Evolutionary conservation across 148 eudicot species (phyloP).

Genomic region (Pouteria glomerata): DNA sequence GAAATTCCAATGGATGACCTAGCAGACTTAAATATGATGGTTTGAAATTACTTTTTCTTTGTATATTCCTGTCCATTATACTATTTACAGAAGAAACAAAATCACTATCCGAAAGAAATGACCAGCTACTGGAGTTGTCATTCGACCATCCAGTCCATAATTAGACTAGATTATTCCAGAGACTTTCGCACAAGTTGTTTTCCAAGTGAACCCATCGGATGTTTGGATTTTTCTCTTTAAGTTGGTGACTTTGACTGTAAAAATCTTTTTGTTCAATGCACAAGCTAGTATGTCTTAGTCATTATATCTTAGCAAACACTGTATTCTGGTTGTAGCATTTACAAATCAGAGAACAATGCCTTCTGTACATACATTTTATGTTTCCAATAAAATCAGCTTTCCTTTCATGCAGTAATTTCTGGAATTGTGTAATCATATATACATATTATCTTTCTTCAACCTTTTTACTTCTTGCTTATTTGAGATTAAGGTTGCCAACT

Average conservation of each 20-base stretch:
- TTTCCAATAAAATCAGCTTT: constrained; percentile 32
- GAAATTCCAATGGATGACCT: constrained; percentile 84
- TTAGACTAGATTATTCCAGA: constrained; percentile 43
- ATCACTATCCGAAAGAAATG: constrained; percentile 15
- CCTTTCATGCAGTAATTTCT: not conserved
- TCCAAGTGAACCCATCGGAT: constrained; percentile 16
- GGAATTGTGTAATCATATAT: not conserved
- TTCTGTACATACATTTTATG: constrained; percentile 37
- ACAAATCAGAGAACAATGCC: constrained; percentile 31
- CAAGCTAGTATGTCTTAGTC: constrained; percentile 30
- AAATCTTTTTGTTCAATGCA: constrained; percentile 28
- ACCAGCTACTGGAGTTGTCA: constrained; percentile 26
- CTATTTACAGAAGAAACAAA: constrained; percentile 24
- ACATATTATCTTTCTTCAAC: not conserved
- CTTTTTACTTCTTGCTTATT: not conserved
- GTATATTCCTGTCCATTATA: constrained; percentile 39
- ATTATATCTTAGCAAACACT: constrained; percentile 28
- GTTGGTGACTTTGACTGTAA: constrained; percentile 34
- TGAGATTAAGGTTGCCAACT: not conserved
- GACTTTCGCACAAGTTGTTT: constrained; percentile 26
- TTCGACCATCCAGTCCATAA: constrained; percentile 18
- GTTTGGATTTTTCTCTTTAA: constrained; percentile 31
- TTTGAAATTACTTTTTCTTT: constrained; percentile 36
- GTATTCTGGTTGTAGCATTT: constrained; percentile 43
- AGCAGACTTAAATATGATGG: constrained; percentile 58